Conservation (phyloP, 805 yeast species). For the Tetrapisispora fleetii region DNA sequence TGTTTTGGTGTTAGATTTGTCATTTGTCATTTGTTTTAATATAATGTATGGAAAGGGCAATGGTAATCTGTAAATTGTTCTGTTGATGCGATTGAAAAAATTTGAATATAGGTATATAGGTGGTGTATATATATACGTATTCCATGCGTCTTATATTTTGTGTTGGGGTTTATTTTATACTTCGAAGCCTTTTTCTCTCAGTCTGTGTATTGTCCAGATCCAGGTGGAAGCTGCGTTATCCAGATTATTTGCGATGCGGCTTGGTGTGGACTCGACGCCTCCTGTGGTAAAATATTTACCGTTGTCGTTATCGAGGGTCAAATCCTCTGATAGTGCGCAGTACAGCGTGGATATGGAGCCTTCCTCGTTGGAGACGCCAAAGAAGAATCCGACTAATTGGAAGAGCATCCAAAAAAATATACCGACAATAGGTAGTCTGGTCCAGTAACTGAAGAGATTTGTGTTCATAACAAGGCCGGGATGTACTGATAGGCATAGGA, state of each 20-base stretch:
- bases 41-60: no score
- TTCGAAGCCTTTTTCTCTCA: slow-evolving; percentile 42
- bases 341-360: slow-evolving; percentile 58
- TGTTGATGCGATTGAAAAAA: no score
- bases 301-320: slow-evolving; percentile 45
- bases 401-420: slow-evolving; percentile 60
- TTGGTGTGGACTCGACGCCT: slow-evolving; percentile 48
- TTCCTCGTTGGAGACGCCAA: slow-evolving; percentile 65
- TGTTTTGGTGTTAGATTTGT: background rate
- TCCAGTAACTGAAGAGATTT: slow-evolving; percentile 65
- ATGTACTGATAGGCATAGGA: slow-evolving; percentile 57
- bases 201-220: slow-evolving; percentile 65
- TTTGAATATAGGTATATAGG: no score
- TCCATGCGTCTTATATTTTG: background rate
- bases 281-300: slow-evolving; percentile 61
- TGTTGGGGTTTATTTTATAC: background rate
- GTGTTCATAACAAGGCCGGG: slow-evolving; percentile 87
- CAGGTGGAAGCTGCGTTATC: slow-evolving; percentile 61
- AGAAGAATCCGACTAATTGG: slow-evolving; percentile 55
- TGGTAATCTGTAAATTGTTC: no score
- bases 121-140: no score
- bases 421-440: slow-evolving; percentile 70
- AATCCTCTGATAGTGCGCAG: slow-evolving; percentile 47
- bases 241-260: slow-evolving; percentile 46
- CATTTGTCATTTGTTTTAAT: no score